A percentile compares a stretch with the other conserved stretches of the same genome.
Evolutionary conservation across 441 rosid genomes (phyloP).

Genomic region (Syzygium syzygioides): DNA sequence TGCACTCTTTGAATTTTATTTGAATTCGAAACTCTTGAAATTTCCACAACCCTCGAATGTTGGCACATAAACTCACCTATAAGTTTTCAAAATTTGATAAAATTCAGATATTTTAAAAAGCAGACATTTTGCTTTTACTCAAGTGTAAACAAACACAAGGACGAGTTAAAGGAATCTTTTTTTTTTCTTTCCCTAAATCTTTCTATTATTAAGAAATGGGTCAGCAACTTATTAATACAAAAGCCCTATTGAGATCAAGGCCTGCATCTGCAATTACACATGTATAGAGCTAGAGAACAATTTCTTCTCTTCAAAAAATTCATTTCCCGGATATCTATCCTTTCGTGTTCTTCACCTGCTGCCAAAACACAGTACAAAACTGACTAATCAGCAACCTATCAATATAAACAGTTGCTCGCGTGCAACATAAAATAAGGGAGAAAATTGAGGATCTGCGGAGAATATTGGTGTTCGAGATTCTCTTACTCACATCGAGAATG

Average conservation of each 20-base stretch:
- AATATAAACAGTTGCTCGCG: not conserved
- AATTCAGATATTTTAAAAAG: not conserved
- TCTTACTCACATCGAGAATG: not conserved
- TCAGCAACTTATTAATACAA: not conserved
- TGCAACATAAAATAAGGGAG: not conserved
- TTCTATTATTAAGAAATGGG: not conserved
- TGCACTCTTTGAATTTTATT: too few species aligned
- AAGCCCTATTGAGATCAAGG: not conserved
- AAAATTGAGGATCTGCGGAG: not conserved
- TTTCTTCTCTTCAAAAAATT: not conserved
- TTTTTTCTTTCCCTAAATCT: not conserved
- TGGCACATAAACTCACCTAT: not conserved
- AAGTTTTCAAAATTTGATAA: not conserved
- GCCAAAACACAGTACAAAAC: not conserved
- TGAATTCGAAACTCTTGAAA: not conserved
- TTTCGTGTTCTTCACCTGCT: not conserved
- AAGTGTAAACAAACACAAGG: not conserved
- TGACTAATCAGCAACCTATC: not conserved
- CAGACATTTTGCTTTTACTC: not conserved
- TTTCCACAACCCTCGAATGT: not conserved
- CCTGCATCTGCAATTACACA: not conserved
- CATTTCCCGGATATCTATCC: not conserved
- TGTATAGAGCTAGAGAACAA: not conserved
- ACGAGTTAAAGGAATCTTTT: not conserved
- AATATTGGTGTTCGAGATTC: not conserved